Conservation (phyloP, 768 basidiomycete species). For the Kwoniella sp. region DNA sequence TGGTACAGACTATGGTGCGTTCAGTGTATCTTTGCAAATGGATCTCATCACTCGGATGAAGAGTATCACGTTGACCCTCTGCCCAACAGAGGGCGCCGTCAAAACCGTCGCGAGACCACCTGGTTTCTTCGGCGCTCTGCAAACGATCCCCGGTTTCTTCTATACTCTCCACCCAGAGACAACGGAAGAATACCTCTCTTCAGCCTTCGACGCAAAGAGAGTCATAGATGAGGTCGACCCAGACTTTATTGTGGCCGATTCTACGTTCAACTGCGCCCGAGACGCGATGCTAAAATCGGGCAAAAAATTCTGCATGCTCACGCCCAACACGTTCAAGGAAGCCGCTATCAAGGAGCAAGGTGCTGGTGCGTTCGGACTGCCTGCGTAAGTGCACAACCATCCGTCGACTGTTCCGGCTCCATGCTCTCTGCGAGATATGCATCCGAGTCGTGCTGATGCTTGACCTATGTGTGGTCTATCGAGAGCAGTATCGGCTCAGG, state of each 20-base stretch:
- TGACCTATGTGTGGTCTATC: too few relatives aligned
- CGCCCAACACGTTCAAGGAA: slow-evolving; percentile 34
- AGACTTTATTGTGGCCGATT: slow-evolving; percentile 24
- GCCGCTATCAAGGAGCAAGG: slow-evolving; percentile 22
- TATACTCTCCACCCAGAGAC: slow-evolving; percentile 14
- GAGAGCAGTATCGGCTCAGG: slow-evolving; percentile 17
- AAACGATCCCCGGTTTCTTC: neutral
- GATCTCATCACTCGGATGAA: too few relatives aligned
- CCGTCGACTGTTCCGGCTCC: neutral
- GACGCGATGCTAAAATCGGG: slow-evolving; percentile 24
- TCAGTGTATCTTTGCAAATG: too few relatives aligned
- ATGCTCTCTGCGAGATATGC: too few relatives aligned
- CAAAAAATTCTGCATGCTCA: slow-evolving; percentile 12
- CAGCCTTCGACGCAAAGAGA: slow-evolving; percentile 10
- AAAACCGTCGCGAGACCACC: neutral
- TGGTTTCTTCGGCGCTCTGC: neutral
- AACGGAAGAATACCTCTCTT: slow-evolving; percentile 25
- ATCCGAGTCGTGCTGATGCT: too few relatives aligned
- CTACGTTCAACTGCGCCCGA: slow-evolving; percentile 10
- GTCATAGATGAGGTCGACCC: slow-evolving; percentile 23
- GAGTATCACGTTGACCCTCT: too few relatives aligned
- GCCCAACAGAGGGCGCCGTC: neutral
- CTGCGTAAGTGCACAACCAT: slow-evolving; percentile 24
- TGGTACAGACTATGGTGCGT: neutral
- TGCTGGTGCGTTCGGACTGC: slow-evolving; percentile 12